A percentile compares a stretch with the other conserved stretches of the same genome.
These are phyloP conservation scores for Excoecaria agallocha DNA, from an alignment of 345 rosid species.

Conservation along the genomic window DNA sequence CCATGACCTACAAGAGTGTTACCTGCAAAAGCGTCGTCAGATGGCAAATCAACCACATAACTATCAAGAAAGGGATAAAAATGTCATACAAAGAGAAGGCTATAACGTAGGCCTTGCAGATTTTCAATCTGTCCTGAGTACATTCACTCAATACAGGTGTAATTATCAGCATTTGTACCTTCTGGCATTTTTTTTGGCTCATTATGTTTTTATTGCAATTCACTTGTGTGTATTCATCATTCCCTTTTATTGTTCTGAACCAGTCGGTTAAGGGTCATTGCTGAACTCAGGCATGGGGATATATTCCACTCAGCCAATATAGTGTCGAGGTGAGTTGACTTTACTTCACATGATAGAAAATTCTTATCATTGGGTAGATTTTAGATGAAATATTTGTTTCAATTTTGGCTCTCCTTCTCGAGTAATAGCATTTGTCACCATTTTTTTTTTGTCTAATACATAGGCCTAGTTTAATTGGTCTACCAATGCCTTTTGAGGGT, in stretches of 20 bases:
- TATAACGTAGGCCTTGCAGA: slow-evolving; percentile 82
- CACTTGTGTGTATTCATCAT: slow-evolving; percentile 5
- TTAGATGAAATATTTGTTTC: neutral
- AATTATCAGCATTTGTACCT: slow-evolving; percentile 3
- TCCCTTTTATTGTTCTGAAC: slow-evolving; percentile 17
- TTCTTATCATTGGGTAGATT: neutral
- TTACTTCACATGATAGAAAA: slow-evolving; percentile 17
- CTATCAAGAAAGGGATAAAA: slow-evolving; percentile 61
- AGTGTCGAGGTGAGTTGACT: slow-evolving; percentile 71
- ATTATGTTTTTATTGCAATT: slow-evolving; percentile 12
- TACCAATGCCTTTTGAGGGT: slow-evolving; percentile 1
- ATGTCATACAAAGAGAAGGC: slow-evolving; percentile 67
- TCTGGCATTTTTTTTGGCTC: neutral
- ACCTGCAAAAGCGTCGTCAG: slow-evolving; percentile 91
- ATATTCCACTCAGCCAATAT: slow-evolving; percentile 97
- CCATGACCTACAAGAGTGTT: slow-evolving; percentile 90
- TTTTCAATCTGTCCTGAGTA: slow-evolving; percentile 81
- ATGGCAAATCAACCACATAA: slow-evolving; percentile 52
- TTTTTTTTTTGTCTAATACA: neutral
- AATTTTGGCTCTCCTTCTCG: neutral
- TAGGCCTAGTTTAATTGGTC: neutral
- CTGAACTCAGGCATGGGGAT: slow-evolving; percentile 93
- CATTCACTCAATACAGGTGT: slow-evolving; percentile 90
- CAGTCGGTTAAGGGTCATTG: slow-evolving; percentile 96
- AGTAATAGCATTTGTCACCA: neutral